Conservation (phyloP, 2,329 filamentous ascomycete genomes). For the Ampelomyces quisqualis region DNA sequence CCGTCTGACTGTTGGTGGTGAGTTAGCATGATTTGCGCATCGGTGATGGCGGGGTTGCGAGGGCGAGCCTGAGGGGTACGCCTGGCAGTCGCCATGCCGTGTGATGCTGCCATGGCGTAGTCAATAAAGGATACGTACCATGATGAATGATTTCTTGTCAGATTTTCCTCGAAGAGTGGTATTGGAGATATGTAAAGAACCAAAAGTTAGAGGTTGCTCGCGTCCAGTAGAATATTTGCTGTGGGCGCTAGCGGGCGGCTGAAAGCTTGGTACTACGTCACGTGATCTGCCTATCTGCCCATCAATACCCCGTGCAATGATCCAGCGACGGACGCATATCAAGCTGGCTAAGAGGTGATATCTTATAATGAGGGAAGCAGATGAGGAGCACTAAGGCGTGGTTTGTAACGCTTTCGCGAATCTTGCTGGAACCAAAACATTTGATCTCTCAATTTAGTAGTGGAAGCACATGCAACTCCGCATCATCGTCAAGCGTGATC, state of each 20-base stretch:
- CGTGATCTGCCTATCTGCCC: not conserved
- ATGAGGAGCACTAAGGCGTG: too few relatives aligned
- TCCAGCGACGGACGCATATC: too few relatives aligned
- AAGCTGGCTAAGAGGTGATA: too few relatives aligned
- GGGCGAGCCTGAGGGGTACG: slow-evolving; percentile 2
- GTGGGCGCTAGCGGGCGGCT: slow-evolving; percentile 16
- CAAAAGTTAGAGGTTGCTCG: slow-evolving; percentile 19
- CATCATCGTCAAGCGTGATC: too few relatives aligned
- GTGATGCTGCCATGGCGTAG: not conserved
- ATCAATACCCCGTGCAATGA: too few relatives aligned
- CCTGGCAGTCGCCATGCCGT: not conserved
- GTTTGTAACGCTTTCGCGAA: too few relatives aligned
- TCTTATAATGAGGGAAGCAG: too few relatives aligned
- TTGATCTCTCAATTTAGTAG: too few relatives aligned
- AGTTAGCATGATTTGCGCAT: slow-evolving; percentile 19
- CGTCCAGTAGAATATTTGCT: slow-evolving; percentile 18
- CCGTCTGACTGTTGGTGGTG: slow-evolving; percentile 79
- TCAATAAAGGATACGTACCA: slow-evolving; percentile 36
- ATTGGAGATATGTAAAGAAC: slow-evolving; percentile 19
- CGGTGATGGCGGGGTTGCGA: slow-evolving; percentile 4
- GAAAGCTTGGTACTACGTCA: slow-evolving; percentile 6
- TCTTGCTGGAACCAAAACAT: too few relatives aligned
- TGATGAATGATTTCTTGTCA: slow-evolving; percentile 46
- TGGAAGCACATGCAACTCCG: too few relatives aligned
- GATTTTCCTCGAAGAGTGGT: slow-evolving; percentile 48